Base-by-base conservation (phyloP, 176 grass and related monocot genomes). In the Zea luxurians region DNA sequence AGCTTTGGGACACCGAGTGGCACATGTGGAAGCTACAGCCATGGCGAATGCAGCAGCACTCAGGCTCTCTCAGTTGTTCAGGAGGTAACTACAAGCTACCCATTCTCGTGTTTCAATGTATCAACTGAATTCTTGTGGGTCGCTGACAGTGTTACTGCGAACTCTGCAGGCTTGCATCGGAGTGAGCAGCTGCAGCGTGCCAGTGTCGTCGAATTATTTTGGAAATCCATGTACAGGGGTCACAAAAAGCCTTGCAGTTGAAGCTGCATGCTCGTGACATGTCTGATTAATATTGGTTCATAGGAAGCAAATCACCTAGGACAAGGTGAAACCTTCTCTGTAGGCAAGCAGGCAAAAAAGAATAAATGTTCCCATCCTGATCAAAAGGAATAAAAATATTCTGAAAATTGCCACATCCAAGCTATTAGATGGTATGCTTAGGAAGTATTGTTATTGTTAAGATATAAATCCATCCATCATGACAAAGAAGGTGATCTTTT, bases 1-100 rank as follows among this genome's bases (percentile, higher is more conserved):
- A 99, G 96, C 85, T 99, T 99, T 20, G 96, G 96, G 65, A 96
- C 88, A 38, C 96, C 96, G 1, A 80, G 86, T 35, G 96, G 96
- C 48, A 87, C 81, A 27, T 95, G 96, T 40, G 92, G 96, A 27
- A 91, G 76, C 61, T 99, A 89, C 58, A 89, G 53, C 57, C 90
- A 99, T 15, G 90, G 96, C 17, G 68, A 89, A 59, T 96, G 96
- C 87, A 95, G 81, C 81, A 93, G 96, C 66, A 46, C 83, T 50
- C 76, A 82, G 74, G 90, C 88, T 82, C 84, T 96, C 37, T 78
- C 86, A 65, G 40, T 96, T 54, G 92, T 94, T 71, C 90, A 89
- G 80, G 80, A 96, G 96, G 96, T 99, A 89, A 83, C 55, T 77
- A 44, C 42, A 65, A 52, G 53, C 65, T 77, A 34, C 12, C 35